These are phyloP conservation scores for Microglena sp. DNA, from an alignment of 139 green algal genomes.

Conservation along the genomic window DNA sequence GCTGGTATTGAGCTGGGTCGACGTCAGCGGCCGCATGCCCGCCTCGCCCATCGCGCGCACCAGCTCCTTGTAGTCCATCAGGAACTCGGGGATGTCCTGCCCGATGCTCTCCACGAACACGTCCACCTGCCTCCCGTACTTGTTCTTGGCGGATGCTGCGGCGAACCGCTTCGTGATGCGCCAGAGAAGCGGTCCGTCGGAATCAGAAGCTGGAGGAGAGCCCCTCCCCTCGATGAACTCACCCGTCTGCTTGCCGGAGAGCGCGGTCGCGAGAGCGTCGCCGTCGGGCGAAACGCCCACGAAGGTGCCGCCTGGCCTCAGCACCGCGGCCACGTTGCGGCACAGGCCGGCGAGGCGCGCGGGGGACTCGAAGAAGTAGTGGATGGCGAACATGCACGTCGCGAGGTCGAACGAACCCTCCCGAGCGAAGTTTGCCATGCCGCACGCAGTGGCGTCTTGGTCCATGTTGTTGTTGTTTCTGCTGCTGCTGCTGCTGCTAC, in stretches of 20 bases:
- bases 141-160: background rate
- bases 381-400: slow-evolving; percentile 6
- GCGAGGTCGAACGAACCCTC: slow-evolving; percentile 1
- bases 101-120: slow-evolving; percentile 7
- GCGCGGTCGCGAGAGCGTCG: no score
- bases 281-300: background rate
- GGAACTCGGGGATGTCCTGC: background rate
- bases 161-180: background rate
- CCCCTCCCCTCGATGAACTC: no score
- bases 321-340: background rate
- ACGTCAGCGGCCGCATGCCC: background rate
- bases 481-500: no score
- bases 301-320: slow-evolving; percentile 4
- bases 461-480: no score
- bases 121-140: background rate
- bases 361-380: background rate
- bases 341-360: background rate
- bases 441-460: no score
- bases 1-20: no score
- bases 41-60: background rate
- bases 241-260: no score
- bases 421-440: no score
- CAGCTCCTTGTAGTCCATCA: background rate
- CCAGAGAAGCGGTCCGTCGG: background rate
- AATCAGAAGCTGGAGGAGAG: no score